These are phyloP conservation scores for Neurospora pannonica DNA, from an alignment of 495 filamentous ascomycete genomes.

Conservation along the genomic window DNA sequence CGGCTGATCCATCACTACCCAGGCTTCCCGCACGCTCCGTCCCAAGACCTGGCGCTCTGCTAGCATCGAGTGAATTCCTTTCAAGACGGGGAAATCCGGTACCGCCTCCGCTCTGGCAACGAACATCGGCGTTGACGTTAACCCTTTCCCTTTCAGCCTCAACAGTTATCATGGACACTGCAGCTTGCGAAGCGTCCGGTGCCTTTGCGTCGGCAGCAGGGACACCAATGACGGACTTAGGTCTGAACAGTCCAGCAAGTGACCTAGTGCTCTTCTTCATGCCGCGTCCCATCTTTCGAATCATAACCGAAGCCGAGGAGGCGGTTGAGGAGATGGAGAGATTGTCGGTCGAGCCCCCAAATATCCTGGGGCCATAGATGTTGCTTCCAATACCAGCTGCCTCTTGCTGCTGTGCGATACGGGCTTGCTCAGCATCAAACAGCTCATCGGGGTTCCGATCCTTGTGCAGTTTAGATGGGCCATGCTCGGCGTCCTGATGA, in stretches of 20 bases:
- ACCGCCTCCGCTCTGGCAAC: constrained; percentile 58
- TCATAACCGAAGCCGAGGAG: constrained; percentile 97
- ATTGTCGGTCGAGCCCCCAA: constrained; percentile 90
- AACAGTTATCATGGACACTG: constrained; percentile 89
- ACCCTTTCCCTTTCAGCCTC: constrained; percentile 85
- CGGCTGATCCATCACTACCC: constrained; percentile 47
- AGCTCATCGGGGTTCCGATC: constrained; percentile 63
- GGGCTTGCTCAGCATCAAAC: constrained; percentile 65
- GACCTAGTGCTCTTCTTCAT: constrained; percentile 89
- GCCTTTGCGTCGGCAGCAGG: constrained; percentile 55
- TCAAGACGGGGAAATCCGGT: constrained; percentile 89
- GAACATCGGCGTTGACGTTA: constrained; percentile 64
- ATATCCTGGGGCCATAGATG: constrained; percentile 89
- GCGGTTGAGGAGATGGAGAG: constrained; percentile 95
- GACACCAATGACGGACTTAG: constrained; percentile 80
- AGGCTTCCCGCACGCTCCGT: constrained; percentile 45
- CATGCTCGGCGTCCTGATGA: constrained; percentile 40
- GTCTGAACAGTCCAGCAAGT: constrained; percentile 88
- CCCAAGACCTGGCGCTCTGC: constrained; percentile 27
- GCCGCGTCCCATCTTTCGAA: constrained; percentile 97
- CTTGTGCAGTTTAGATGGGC: constrained; percentile 58
- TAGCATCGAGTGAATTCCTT: constrained; percentile 60
- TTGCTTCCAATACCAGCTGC: constrained; percentile 81
- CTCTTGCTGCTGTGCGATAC: constrained; percentile 86
- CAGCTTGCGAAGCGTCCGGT: constrained; percentile 59